These are phyloP conservation scores for Chaetomium sp. DNA, from an alignment of 2,329 filamentous ascomycete species.

Conservation along the genomic window DNA sequence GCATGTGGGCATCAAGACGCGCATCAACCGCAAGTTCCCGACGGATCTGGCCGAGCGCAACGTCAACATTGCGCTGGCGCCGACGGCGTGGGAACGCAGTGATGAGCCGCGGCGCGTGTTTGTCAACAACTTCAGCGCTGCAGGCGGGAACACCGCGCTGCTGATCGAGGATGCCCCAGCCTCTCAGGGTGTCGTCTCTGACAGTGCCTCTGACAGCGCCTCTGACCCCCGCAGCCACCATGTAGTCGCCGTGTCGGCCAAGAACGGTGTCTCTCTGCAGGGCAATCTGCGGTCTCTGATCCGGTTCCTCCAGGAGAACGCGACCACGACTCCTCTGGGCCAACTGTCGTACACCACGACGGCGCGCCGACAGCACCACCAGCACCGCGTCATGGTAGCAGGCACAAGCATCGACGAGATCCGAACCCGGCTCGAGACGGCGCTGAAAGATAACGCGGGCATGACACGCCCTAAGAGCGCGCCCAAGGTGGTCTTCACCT, in stretches of 20 bases:
- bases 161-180: slow-evolving; percentile 54
- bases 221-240: slow-evolving; percentile 43
- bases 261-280: slow-evolving; percentile 50
- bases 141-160: slow-evolving; percentile 60
- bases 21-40: slow-evolving; percentile 25
- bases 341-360: slow-evolving; percentile 62
- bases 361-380: slow-evolving; percentile 56
- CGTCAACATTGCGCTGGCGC: slow-evolving; percentile 12
- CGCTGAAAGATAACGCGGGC: slow-evolving; percentile 38
- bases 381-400: slow-evolving; percentile 46
- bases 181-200: slow-evolving; percentile 11
- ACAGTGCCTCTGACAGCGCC: slow-evolving; percentile 31
- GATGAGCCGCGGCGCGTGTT: slow-evolving; percentile 34
- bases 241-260: slow-evolving; percentile 51
- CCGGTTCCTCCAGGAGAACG: slow-evolving; percentile 44
- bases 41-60: slow-evolving; percentile 9
- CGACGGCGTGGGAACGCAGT: background rate
- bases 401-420: slow-evolving; percentile 38
- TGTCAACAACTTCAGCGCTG: slow-evolving; percentile 57
- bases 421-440: slow-evolving; percentile 35
- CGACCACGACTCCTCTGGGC: slow-evolving; percentile 43
- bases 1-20: slow-evolving; percentile 20
- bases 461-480: slow-evolving; percentile 30
- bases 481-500: slow-evolving; percentile 47
- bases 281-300: slow-evolving; percentile 51